Evolutionary conservation across 805 yeast species (phyloP), one percentile per base, ranked within the genome.

Genomic region (Cyberlindnera saturnus): DNA sequence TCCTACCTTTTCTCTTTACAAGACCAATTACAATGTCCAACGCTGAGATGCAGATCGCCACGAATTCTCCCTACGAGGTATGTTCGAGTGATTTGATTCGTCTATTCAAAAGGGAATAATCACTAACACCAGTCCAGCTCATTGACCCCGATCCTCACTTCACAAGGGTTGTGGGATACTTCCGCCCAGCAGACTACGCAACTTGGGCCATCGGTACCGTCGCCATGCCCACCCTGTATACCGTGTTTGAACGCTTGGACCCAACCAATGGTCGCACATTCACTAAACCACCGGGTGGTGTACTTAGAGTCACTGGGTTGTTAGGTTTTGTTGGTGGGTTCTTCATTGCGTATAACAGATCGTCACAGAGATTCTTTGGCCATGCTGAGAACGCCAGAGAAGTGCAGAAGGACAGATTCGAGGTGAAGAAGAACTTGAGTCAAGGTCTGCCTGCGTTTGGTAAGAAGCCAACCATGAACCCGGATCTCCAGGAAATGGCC

Each of bases 121-220:
- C 11, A 23, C 28, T 23, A 10, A 23, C 28, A 9, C 28, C 28
- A 9, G 11, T 23, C 28, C 28, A 23, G 77, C 56, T 73, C 43
- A 87, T 86, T 55, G 96, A 86, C 60, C 71, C 75, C 40, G 96
- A 86, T 61, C 96, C 96, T 28, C 79, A 79, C 50, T 84, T 86
- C 65, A 57, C 62, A 32, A 73, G 86, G 46, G 95, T 87, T 28
- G 80, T 86, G 13, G 66, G 78, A 36, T 87, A 81, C 66, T 77
- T 86, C 66, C 74, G 96, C 60, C 62, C 75, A 17, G 69, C 81
- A 13, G 96, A 86, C 66, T 77, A 75, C 55, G 73, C 69, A 7
- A 61, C 69, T 16, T 63, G 78, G 71, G 76, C 69, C 5, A 63
- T 64, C 6, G 64, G 72, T 31, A 68, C 81, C 1, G 73, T 63